Percentiles rank a stretch among this genome's conserved stretches.
Evolutionary conservation across 192 early-diverging fungal genomes (phyloP).

Genomic region (Coemansia biformis): DNA sequence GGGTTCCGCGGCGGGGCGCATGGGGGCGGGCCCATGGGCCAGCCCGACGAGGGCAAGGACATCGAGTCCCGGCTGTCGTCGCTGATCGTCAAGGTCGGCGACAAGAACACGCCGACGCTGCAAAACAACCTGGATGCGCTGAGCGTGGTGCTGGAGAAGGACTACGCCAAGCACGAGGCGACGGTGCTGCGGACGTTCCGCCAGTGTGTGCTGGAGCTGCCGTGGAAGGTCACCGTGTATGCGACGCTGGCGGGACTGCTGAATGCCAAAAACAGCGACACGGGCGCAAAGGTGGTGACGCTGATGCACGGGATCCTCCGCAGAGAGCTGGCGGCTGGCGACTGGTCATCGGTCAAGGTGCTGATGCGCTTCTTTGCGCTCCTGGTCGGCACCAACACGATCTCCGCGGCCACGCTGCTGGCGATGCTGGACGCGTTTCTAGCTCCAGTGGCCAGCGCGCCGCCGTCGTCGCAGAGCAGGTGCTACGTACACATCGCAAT

Average conservation of each 20-base stretch:
- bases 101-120: conserved; percentile 63
- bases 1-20: conserved; percentile 11
- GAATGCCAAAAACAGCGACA: conserved; percentile 65
- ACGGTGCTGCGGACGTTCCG: conserved; percentile 59
- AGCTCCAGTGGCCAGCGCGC: conserved; percentile 31
- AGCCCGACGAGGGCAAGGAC: conserved; percentile 51
- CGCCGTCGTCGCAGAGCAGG: conserved; percentile 45
- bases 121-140: conserved; percentile 63
- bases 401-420: conserved; percentile 61
- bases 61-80: conserved; percentile 62
- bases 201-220: conserved; percentile 37
- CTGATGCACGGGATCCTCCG: conserved; percentile 54
- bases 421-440: conserved; percentile 63
- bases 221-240: conserved; percentile 54
- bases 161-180: conserved; percentile 61
- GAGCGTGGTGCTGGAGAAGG: conserved; percentile 63
- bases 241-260: conserved; percentile 78
- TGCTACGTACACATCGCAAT: conserved; percentile 71
- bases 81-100: conserved; percentile 71
- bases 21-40: conserved; percentile 8
- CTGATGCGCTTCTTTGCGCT: conserved; percentile 76
- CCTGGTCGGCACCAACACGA: conserved; percentile 71
- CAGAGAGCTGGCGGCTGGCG: conserved; percentile 50
- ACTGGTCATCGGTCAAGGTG: conserved; percentile 73
- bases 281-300: conserved; percentile 60